These are phyloP conservation scores for Melocanna baccifera DNA, from an alignment of 176 grass and related monocot species.

Conservation along the genomic window DNA sequence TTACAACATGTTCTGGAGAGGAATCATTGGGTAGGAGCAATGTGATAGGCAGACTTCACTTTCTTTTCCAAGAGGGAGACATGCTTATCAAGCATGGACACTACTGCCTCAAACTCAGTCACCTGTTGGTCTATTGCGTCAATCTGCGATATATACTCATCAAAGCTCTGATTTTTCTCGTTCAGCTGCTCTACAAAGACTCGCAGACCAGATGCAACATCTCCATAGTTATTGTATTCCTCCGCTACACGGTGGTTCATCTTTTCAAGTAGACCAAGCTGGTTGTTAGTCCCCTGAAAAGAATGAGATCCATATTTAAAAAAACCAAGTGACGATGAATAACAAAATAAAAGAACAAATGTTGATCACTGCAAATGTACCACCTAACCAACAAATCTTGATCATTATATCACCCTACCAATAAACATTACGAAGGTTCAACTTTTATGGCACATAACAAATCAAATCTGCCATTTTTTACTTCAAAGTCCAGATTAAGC, in stretches of 20 bases:
- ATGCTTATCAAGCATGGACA: constrained; percentile 85
- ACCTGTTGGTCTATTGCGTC: constrained; percentile 83
- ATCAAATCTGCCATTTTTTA: background rate
- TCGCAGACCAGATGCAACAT: constrained; percentile 75
- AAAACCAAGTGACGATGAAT: background rate
- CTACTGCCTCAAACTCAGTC: constrained; percentile 83
- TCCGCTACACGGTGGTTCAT: constrained; percentile 65
- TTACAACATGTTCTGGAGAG: background rate
- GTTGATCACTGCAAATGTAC: background rate
- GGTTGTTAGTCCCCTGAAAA: constrained; percentile 78
- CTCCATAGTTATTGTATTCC: constrained; percentile 74
- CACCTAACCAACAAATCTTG: background rate
- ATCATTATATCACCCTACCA: background rate
- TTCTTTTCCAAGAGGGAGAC: constrained; percentile 83
- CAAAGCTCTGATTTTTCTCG: constrained; percentile 69
- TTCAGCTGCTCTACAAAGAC: constrained; percentile 91
- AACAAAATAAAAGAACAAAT: background rate
- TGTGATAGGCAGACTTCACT: constrained; percentile 55
- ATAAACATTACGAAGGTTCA: background rate
- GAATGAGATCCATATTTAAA: background rate
- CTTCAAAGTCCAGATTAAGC: background rate
- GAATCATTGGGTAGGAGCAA: constrained; percentile 33
- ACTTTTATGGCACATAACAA: background rate
- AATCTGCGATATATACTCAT: constrained; percentile 60
- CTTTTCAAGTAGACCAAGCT: constrained; percentile 72